A percentile compares a stretch with the other conserved stretches of the same genome.
phyloP scores from a whole-genome alignment of 805 yeast species.

The Barnettozyma siamensis region DNA sequence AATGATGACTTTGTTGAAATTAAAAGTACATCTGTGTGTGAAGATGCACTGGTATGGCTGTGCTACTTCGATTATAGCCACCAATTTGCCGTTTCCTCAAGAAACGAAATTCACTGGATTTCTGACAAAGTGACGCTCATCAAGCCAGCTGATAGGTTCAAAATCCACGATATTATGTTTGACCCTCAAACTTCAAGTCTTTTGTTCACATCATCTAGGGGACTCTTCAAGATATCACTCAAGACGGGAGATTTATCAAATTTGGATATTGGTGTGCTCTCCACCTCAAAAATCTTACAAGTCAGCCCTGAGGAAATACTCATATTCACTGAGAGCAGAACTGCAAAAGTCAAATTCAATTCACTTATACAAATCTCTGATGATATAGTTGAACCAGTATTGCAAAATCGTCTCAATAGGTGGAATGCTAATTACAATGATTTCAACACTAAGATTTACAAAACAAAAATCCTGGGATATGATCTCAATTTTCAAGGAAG shows the following conservation, averaged over 20 bases:
- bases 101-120: constrained; percentile 17
- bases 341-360: constrained; percentile 5
- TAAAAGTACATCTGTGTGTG: constrained; percentile 6
- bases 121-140: background rate
- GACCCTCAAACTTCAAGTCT: background rate
- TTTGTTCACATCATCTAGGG: constrained; percentile 9
- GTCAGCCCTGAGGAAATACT: background rate
- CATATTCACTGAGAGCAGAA: constrained; percentile 9
- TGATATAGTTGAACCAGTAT: constrained; percentile 10
- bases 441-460: constrained; percentile 17
- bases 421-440: constrained; percentile 23
- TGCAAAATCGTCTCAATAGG: constrained; percentile 11
- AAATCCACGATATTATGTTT: constrained; percentile 16
- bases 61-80: too few species aligned
- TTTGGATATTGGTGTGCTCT: constrained; percentile 6
- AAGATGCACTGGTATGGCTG: constrained; percentile 11
- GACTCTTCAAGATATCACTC: constrained; percentile 8
- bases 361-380: constrained; percentile 8
- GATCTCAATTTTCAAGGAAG: constrained; percentile 16
- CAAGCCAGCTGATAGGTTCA: constrained; percentile 12
- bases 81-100: constrained; percentile 13
- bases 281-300: constrained; percentile 13
- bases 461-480: constrained; percentile 15
- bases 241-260: background rate
- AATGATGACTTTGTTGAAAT: background rate